Evolutionary conservation across 1,139 yeast species (phyloP).

Genomic region (Suhomyces bribrorum): DNA sequence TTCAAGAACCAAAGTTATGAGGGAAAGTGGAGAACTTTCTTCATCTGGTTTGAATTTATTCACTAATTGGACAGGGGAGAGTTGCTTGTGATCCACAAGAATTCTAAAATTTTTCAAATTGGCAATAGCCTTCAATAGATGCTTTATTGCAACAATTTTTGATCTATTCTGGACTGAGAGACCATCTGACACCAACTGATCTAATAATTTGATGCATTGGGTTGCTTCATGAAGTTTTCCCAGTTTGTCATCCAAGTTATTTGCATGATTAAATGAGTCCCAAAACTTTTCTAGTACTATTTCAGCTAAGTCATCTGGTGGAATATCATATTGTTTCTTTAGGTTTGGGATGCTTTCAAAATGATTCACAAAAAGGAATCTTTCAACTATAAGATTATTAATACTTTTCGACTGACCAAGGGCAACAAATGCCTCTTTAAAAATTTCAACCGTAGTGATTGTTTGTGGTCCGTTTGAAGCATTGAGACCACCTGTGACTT

Average conservation of each 20-base stretch:
- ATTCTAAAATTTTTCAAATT: conserved; percentile 38
- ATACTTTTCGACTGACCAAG: conserved; percentile 27
- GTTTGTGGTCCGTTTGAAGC: conserved; percentile 35
- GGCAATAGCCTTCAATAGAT: conserved; percentile 30
- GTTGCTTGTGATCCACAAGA: conserved; percentile 32
- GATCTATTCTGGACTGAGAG: conserved; percentile 16
- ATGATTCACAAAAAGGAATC: conserved; percentile 39
- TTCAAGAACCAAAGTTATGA: conserved; percentile 48
- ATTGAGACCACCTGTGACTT: conserved; percentile 34
- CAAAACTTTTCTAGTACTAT: conserved; percentile 47
- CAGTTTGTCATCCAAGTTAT: conserved; percentile 47
- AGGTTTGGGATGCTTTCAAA: conserved; percentile 32
- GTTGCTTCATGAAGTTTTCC: conserved; percentile 49
- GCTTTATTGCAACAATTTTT: conserved; percentile 29
- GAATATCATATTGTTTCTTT: conserved; percentile 18
- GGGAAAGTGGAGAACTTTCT: conserved; percentile 16
- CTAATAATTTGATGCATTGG: conserved; percentile 41
- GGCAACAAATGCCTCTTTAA: conserved; percentile 26
- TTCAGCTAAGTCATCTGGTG: conserved; percentile 19
- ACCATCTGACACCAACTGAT: conserved; percentile 17
- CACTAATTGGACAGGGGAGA: conserved; percentile 33
- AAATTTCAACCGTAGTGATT: conserved; percentile 25
- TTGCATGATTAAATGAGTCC: conserved; percentile 53
- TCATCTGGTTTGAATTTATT: conserved; percentile 19
- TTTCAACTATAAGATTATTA: conserved; percentile 36